Evolutionary conservation across 2,329 filamentous ascomycete species (phyloP), one percentile per base, ranked within the genome.

Genomic region (Pseudogymnoascus sp.): DNA sequence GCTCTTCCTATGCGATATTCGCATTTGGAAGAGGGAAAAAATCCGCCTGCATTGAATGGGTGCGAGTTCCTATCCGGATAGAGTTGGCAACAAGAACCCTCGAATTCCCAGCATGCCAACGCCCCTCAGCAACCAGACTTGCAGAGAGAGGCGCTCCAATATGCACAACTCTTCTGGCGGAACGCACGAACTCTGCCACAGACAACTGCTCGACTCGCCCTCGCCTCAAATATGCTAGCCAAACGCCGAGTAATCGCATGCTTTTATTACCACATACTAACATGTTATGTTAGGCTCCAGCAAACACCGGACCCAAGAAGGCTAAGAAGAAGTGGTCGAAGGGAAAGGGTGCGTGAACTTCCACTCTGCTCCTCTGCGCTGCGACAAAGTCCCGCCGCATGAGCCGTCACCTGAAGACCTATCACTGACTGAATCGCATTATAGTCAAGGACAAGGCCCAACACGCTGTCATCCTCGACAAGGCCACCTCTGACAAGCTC

Each of bases 361-460:
- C 64, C 62, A 65, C 65, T 60, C 64, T 59, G 60, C 61, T 30
- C 39, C 63, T 62, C 65, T 36, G 35, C 58, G 57, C 58, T 61
- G 60, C 47, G 50, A 11, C 30, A 20, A 14, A 57, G 43, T 47
- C 8, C 28, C 28, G 37, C 57, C 54, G 60, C 38, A 57, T 54
- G 63, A 65, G 41, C 18, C 25, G 12, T 41, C 35, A 16, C 18
- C 43, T 58, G 30, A 9, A 62, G 33, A 59, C 62, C 67, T 36
- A 67, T 60, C 50, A 41, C 59, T 64, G 66, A 78, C 76, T 65
- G 78, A 78, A 74, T 39, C 20, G 37, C 35, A 73, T 75, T 71
- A 83, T 79, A 92, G 94, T 99, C 85, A 99, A 99, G 94, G 94
- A 99, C 87, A 99, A 99, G 92, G 93, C 94, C 81, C 89, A 97